Percentiles rank a stretch among this genome's conserved stretches.
phyloP scores from a whole-genome alignment of 2,329 filamentous ascomycete species.

The Fusarium oxysporum region DNA sequence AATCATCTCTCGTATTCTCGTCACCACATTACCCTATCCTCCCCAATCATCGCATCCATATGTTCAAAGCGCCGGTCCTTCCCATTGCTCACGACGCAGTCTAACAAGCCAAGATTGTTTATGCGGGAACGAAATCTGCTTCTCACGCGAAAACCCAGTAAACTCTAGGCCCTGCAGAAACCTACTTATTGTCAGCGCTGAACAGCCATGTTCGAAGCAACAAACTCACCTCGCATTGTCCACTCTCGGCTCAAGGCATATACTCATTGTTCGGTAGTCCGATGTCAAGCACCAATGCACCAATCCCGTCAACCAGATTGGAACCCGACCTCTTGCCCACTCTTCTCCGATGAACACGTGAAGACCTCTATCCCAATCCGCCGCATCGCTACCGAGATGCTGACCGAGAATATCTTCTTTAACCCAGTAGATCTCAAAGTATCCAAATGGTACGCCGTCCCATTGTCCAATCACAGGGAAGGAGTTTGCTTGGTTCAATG shows the following conservation, averaged over 20 bases:
- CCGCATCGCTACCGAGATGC: constrained; percentile 72
- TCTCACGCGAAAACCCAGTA: constrained; percentile 86
- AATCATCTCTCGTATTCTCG: constrained; percentile 34
- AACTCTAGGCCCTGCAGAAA: constrained; percentile 72
- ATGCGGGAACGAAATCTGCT: constrained; percentile 87
- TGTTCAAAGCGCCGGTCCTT: constrained; percentile 69
- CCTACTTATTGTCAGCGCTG: constrained; percentile 31
- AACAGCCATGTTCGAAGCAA: background rate
- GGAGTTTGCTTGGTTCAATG: constrained; percentile 76
- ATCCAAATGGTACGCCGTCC: constrained; percentile 95
- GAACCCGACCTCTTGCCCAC: constrained; percentile 86
- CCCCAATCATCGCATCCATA: background rate
- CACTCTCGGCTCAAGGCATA: constrained; percentile 89
- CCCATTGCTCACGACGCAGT: constrained; percentile 83
- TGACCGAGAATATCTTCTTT: constrained; percentile 87
- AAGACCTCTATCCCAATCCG: constrained; percentile 87
- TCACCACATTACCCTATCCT: background rate
- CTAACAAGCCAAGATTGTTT: constrained; percentile 92
- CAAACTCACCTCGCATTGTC: constrained; percentile 84
- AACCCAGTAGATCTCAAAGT: constrained; percentile 98
- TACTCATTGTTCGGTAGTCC: constrained; percentile 82
- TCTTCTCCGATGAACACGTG: constrained; percentile 93
- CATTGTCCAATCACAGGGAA: constrained; percentile 94
- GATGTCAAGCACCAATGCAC: constrained; percentile 87
- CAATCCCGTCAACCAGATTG: constrained; percentile 83